Conservation (phyloP, 345 rosid species). For the Eucalyptus tenuipes region DNA sequence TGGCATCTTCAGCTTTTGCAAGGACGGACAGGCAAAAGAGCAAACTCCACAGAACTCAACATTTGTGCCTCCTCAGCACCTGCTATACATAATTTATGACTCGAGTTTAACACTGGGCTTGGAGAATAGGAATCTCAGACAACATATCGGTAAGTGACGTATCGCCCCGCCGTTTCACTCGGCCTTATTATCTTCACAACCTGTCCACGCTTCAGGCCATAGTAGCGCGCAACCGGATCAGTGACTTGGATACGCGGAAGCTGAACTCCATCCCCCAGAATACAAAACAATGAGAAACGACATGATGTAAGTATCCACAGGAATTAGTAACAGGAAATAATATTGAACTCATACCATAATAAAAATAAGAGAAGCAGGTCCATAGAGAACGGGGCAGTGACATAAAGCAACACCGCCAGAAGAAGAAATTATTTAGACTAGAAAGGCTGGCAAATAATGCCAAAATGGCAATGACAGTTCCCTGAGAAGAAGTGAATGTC, state of each 20-base stretch:
- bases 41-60: background rate
- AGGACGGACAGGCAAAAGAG: background rate
- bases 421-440: background rate
- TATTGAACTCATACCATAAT: background rate
- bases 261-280: background rate
- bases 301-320: background rate
- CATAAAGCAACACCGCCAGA: background rate
- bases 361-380: background rate
- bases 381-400: background rate
- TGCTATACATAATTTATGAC: background rate
- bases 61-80: background rate
- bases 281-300: background rate
- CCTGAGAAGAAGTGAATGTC: background rate
- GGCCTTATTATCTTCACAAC: conserved; percentile 23
- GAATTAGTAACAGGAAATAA: background rate
- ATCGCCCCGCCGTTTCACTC: conserved; percentile 22
- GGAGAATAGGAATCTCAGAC: background rate
- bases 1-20: background rate
- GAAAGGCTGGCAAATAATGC: background rate
- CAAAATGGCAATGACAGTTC: background rate
- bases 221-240: conserved; percentile 17
- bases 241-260: conserved; percentile 21
- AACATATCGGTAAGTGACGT: conserved; percentile 17
- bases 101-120: background rate
- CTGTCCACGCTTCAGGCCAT: conserved; percentile 20